These are phyloP conservation scores for Umbelopsis sp. DNA, from an alignment of 192 early-diverging fungal species.

Conservation along the genomic window DNA sequence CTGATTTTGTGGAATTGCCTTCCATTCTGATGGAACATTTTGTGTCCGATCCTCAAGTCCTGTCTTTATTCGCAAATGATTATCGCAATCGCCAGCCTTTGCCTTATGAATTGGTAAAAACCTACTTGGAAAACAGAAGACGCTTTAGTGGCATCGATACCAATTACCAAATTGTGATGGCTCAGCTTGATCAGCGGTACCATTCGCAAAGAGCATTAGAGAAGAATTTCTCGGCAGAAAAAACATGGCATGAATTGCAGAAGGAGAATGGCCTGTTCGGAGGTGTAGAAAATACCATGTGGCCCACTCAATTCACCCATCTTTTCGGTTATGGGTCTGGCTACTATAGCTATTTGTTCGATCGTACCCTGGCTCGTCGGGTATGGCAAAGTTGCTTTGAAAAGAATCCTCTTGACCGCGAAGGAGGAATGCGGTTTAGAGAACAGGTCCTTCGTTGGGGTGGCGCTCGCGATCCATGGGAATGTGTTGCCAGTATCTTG, in stretches of 20 bases:
- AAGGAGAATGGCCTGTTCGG: conserved; percentile 67
- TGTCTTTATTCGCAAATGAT: conserved; percentile 76
- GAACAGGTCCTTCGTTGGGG: conserved; percentile 88
- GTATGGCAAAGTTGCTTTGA: conserved; percentile 77
- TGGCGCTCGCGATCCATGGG: conserved; percentile 92
- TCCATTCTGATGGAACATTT: conserved; percentile 96
- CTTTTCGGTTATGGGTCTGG: conserved; percentile 89
- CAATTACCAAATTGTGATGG: conserved; percentile 89
- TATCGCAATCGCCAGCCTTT: conserved; percentile 69
- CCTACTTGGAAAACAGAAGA: conserved; percentile 56
- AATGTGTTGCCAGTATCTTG: conserved; percentile 67
- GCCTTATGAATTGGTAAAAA: conserved; percentile 53
- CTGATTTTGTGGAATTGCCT: conserved; percentile 98
- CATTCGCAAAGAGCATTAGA: conserved; percentile 62
- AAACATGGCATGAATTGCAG: conserved; percentile 64
- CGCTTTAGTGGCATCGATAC: conserved; percentile 74
- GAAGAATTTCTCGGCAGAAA: conserved; percentile 56
- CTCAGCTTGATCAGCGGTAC: conserved; percentile 88
- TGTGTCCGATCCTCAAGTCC: conserved; percentile 71
- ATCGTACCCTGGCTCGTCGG: conserved; percentile 75
- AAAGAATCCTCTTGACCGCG: conserved; percentile 61
- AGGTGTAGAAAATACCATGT: conserved; percentile 71
- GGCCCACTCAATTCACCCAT: conserved; percentile 93
- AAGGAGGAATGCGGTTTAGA: conserved; percentile 67
- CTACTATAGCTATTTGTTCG: conserved; percentile 96